phyloP scores from a whole-genome alignment of 1,139 yeast genomes.

The Kurtzmaniella quercitrusa region DNA sequence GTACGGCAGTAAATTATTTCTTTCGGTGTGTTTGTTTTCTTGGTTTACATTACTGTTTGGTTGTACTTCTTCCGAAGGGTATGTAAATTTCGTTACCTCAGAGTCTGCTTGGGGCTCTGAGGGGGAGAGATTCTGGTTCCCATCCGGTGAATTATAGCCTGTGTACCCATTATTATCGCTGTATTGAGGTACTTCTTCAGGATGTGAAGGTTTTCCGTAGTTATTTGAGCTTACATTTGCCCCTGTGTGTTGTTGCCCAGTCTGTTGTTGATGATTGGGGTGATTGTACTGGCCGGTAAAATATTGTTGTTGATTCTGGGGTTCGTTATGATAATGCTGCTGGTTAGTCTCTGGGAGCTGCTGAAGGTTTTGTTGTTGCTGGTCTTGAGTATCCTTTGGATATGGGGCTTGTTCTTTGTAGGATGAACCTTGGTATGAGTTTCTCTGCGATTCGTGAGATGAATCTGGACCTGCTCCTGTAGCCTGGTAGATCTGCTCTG shows the following conservation, averaged over 20 bases:
- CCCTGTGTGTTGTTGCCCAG: not conserved
- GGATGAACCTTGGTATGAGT: not conserved
- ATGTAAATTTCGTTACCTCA: not conserved
- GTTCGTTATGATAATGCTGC: no score
- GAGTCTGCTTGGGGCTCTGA: not conserved
- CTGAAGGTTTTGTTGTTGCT: not conserved
- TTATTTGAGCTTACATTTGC: not conserved
- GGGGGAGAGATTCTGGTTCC: not conserved
- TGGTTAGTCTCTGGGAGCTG: no score
- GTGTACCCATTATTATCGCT: not conserved
- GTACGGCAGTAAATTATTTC: constrained; percentile 1
- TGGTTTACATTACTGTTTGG: no score
- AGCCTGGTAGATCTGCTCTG: not conserved
- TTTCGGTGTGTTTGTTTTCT: not conserved
- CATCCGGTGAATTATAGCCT: not conserved
- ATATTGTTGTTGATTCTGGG: no score
- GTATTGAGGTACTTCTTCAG: not conserved
- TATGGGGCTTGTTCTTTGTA: not conserved
- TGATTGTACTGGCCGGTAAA: no score
- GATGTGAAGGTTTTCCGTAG: not conserved
- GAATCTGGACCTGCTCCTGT: not conserved
- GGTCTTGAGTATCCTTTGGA: not conserved
- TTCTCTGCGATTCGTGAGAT: not conserved
- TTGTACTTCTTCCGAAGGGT: not conserved
- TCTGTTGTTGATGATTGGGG: not conserved